phyloP scores from a whole-genome alignment of 495 filamentous ascomycete species.

The Polyplosphaeria fusca region DNA sequence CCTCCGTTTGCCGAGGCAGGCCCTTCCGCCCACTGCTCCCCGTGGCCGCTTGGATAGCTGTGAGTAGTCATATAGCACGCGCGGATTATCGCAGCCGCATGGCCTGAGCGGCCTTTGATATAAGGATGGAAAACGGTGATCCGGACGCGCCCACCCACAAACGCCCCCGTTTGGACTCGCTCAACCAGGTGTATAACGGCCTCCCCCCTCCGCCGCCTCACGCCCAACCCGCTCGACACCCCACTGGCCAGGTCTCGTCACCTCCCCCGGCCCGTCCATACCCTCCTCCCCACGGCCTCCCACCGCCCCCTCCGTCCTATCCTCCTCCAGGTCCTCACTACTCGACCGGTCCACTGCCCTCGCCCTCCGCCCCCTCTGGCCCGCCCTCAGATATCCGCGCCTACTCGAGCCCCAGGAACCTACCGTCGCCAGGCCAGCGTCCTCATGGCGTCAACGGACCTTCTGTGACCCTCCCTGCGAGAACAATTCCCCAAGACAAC shows the following conservation, averaged over 20 bases:
- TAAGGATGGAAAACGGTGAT: slow-evolving; percentile 35
- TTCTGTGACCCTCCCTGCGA: slow-evolving; percentile 29
- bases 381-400: slow-evolving; percentile 22
- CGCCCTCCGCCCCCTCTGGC: slow-evolving; percentile 22
- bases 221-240: slow-evolving; percentile 10
- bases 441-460: slow-evolving; percentile 18
- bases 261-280: slow-evolving; percentile 17
- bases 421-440: slow-evolving; percentile 24
- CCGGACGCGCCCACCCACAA: slow-evolving; percentile 32
- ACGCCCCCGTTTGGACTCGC: slow-evolving; percentile 27
- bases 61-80: slow-evolving; percentile 14
- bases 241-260: slow-evolving; percentile 15
- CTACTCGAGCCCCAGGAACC: slow-evolving; percentile 23
- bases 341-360: slow-evolving; percentile 2
- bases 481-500: slow-evolving; percentile 22
- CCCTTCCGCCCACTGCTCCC: neutral
- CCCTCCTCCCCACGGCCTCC: slow-evolving; percentile 17
- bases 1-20: slow-evolving; percentile 12
- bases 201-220: slow-evolving; percentile 16
- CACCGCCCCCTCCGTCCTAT: slow-evolving; percentile 17
- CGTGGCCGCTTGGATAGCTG: neutral
- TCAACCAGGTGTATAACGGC: slow-evolving; percentile 23
- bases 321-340: slow-evolving; percentile 5
- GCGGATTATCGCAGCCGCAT: slow-evolving; percentile 23
- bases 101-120: slow-evolving; percentile 33